Base-by-base conservation (phyloP, 2,329 filamentous ascomycete genomes). In the Penicillium capsulatum region DNA sequence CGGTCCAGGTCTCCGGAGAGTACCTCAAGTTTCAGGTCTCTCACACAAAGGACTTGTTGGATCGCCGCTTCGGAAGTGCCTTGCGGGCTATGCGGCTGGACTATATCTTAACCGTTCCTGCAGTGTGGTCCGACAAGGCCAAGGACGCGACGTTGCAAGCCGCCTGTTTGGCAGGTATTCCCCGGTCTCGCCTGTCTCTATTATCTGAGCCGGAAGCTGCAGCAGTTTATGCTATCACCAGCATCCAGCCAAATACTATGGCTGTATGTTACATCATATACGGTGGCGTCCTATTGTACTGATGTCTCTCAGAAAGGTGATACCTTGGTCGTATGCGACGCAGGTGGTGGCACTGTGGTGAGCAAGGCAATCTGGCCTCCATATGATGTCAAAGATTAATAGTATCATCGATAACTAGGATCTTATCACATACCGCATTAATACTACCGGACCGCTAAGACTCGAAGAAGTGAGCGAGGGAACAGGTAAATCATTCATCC, bases 301-400 rank as follows among this genome's bases (percentile, higher is more conserved):
- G 14, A 10, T 11, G 14, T 48, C 2, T 34, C 34, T 28, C 26
- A 63, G 47, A 37, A 48, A 31, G 48, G 46, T 0, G 61, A 67
- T 37, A 55, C 50, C 1, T 54, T 67, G 19, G 46, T 64, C 7
- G 51, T 66, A 2, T 67, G 63, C 24, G 63, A 68, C 43, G 63
- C 61, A 9, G 65, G 64, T 2, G 65, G 65, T 7, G 65, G 65
- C 2, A 67, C 63, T 1, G 64, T 65, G 7, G 55, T 59, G 34
- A 33, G 50, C 32, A 7, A 4, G n/a, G 7, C 7, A 16, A 29
- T 9, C 11, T 9, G 4, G 5, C 10, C 17, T n/a, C n/a, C n/a
- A n/a, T n/a, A n/a, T n/a, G n/a, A n/a, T n/a, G n/a, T n/a, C n/a
- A n/a, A n/a, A n/a, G 8, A 4, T 11, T 20, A 15, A n/a, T 17